Evolutionary conservation across 2,329 filamentous ascomycete genomes (phyloP).

Genomic region (Alternaria arborescens): DNA sequence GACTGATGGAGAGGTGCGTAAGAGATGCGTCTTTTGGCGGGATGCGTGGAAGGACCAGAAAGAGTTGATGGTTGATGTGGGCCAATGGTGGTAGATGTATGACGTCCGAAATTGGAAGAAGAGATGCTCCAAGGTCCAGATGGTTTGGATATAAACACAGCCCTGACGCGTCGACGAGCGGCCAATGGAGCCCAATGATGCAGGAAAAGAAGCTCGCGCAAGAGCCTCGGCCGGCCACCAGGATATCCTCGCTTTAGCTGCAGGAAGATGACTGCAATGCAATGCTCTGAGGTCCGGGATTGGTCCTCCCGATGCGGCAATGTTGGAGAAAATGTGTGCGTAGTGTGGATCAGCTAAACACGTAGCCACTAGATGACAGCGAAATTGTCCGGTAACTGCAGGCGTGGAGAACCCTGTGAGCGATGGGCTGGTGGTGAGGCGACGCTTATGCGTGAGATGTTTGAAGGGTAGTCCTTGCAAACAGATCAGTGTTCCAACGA

Average conservation of each 20-base stretch:
- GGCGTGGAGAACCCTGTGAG: slow-evolving; percentile 46
- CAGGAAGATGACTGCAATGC: slow-evolving; percentile 44
- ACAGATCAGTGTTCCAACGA: slow-evolving; percentile 40
- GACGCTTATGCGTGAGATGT: slow-evolving; percentile 39
- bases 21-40: slow-evolving; percentile 20
- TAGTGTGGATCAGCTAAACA: slow-evolving; percentile 40
- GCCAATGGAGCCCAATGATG: slow-evolving; percentile 50
- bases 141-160: slow-evolving; percentile 50
- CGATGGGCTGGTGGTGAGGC: slow-evolving; percentile 38
- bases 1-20: slow-evolving; percentile 22
- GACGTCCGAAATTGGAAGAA: slow-evolving; percentile 41
- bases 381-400: slow-evolving; percentile 40
- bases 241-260: slow-evolving; percentile 50
- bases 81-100: slow-evolving; percentile 27
- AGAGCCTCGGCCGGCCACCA: slow-evolving; percentile 46
- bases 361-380: slow-evolving; percentile 44
- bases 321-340: slow-evolving; percentile 44
- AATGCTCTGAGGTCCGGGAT: slow-evolving; percentile 41
- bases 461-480: slow-evolving; percentile 50
- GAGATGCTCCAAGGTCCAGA: slow-evolving; percentile 40
- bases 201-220: slow-evolving; percentile 45
- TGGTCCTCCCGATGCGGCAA: slow-evolving; percentile 49
- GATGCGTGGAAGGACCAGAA: slow-evolving; percentile 18
- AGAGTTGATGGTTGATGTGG: slow-evolving; percentile 18
- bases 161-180: slow-evolving; percentile 44